Evolutionary conservation across 345 rosid species (phyloP).

Genomic region (Sisymbrium irio): DNA sequence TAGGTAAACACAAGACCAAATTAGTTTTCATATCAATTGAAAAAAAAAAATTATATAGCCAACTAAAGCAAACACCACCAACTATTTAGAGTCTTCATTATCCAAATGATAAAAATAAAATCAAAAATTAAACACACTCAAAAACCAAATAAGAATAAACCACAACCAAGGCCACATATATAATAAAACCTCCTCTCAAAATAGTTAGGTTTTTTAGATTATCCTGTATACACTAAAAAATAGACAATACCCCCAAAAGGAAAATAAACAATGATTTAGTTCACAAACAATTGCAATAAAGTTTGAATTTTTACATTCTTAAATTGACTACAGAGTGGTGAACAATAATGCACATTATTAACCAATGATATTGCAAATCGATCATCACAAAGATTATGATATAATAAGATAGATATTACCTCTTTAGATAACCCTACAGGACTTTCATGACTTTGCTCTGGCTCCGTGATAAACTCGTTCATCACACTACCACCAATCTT

Average conservation of each 20-base stretch:
- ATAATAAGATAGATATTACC: conserved; percentile 32
- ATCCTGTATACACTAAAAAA: not conserved
- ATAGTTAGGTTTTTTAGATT: not conserved
- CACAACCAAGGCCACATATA: conserved; percentile 5
- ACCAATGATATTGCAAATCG: not conserved
- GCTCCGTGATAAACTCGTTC: conserved; percentile 28
- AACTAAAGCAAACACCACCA: conserved; percentile 13
- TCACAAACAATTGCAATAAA: conserved; percentile 25
- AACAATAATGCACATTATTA: not conserved
- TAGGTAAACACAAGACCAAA: not conserved
- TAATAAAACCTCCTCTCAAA: conserved; percentile 4
- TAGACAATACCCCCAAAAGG: conserved; percentile 16
- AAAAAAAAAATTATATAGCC: not conserved
- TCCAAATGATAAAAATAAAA: not conserved
- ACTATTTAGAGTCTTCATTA: conserved; percentile 8
- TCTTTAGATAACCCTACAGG: conserved; percentile 66
- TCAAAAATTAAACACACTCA: not conserved
- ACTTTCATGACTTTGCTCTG: conserved; percentile 38
- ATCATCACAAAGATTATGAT: not conserved
- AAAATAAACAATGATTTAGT: conserved; percentile 19
- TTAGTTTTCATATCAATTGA: not conserved
- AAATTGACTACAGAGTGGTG: not conserved
- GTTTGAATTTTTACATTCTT: not conserved
- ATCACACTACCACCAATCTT: conserved; percentile 38
- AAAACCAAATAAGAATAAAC: conserved; percentile 17